These are phyloP conservation scores for Blastocystis sp. DNA, from an alignment of 352 stramenopile genomes.

Conservation along the genomic window DNA sequence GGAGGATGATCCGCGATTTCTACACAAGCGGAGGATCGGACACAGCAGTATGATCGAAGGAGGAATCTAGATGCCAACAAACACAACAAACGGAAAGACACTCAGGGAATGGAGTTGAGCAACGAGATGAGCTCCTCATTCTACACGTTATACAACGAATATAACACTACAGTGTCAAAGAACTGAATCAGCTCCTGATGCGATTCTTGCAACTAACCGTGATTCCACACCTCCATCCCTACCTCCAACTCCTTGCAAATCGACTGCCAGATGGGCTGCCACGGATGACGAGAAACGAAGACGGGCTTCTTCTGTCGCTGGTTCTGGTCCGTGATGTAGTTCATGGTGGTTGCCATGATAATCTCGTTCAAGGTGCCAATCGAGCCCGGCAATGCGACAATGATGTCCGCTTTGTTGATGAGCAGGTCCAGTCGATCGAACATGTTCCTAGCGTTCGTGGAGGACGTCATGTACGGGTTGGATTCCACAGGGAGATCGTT, in stretches of 20 bases:
- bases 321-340: slow-evolving; percentile 64
- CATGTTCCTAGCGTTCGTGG: slow-evolving; percentile 20
- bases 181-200: slow-evolving; percentile 30
- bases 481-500: slow-evolving; percentile 44
- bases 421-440: slow-evolving; percentile 54
- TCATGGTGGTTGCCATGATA: slow-evolving; percentile 43
- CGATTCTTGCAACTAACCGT: slow-evolving; percentile 10
- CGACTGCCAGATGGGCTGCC: slow-evolving; percentile 57
- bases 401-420: slow-evolving; percentile 21
- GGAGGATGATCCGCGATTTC: too few species aligned
- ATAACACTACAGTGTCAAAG: slow-evolving; percentile 12
- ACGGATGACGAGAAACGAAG: slow-evolving; percentile 33
- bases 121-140: slow-evolving; percentile 55
- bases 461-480: slow-evolving; percentile 45
- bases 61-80: not conserved
- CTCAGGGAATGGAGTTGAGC: not conserved
- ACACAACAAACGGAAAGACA: not conserved
- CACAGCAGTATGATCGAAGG: too few species aligned
- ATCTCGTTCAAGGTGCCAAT: slow-evolving; percentile 65
- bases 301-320: slow-evolving; percentile 29
- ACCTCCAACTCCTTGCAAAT: slow-evolving; percentile 36
- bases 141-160: slow-evolving; percentile 2
- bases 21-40: too few species aligned
- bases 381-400: slow-evolving; percentile 42
- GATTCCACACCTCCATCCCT: not conserved